Evolutionary conservation across 352 stramenopile genomes (phyloP).

Genomic region (Globisporangium camurandrum): DNA sequence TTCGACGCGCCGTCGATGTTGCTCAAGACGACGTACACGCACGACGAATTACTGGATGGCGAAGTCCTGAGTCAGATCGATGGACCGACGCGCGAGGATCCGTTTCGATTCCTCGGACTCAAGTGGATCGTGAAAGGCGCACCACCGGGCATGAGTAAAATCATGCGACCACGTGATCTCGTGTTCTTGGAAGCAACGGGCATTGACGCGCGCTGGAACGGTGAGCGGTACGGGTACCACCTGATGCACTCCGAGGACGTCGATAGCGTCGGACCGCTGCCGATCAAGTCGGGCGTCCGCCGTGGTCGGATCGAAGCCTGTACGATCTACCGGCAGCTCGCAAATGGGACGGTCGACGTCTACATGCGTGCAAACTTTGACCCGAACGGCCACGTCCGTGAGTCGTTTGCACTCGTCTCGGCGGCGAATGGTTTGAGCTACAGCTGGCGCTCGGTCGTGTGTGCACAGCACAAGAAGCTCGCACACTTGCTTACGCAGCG

Average conservation of each 20-base stretch:
- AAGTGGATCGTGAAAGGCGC: conserved; percentile 45
- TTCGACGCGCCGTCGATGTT: conserved; percentile 27
- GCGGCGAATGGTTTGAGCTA: conserved; percentile 12
- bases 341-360: conserved; percentile 12
- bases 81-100: conserved; percentile 19
- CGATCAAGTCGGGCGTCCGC: background rate
- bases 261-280: background rate
- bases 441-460: conserved; percentile 14
- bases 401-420: conserved; percentile 8
- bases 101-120: conserved; percentile 36
- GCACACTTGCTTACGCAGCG: conserved; percentile 7
- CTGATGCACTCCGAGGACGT: conserved; percentile 11
- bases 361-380: conserved; percentile 16
- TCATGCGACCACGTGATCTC: conserved; percentile 33
- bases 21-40: conserved; percentile 26
- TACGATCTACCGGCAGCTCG: conserved; percentile 10
- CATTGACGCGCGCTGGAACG: conserved; percentile 1
- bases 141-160: conserved; percentile 14
- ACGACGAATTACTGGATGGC: conserved; percentile 32
- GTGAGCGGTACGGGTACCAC: conserved; percentile 12
- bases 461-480: conserved; percentile 16
- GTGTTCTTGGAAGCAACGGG: conserved; percentile 35
- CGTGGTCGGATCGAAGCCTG: conserved; percentile 4
- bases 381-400: conserved; percentile 2
- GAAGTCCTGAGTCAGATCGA: conserved; percentile 27